These are phyloP conservation scores for Millerago galiae DNA, from an alignment of 805 yeast genomes.

Conservation along the genomic window DNA sequence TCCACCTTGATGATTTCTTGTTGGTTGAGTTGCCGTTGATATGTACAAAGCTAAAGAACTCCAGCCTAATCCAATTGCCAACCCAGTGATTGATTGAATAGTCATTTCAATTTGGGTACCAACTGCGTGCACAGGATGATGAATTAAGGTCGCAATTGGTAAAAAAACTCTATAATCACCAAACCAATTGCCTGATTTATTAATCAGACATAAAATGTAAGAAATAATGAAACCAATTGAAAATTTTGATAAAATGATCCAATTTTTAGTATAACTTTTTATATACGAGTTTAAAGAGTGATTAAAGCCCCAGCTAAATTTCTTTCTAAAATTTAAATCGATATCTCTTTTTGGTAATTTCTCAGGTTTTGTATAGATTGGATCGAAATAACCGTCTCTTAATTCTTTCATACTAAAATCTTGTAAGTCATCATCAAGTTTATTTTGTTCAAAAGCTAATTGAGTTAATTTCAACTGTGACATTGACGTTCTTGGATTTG, in stretches of 20 bases:
- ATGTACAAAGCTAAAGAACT: constrained; percentile 36
- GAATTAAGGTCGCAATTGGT: constrained; percentile 36
- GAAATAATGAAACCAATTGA: constrained; percentile 34
- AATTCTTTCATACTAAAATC: constrained; percentile 37
- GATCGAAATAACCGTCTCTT: constrained; percentile 44
- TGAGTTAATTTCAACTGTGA: constrained; percentile 29
- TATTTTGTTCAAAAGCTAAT: constrained; percentile 13
- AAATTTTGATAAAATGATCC: constrained; percentile 17
- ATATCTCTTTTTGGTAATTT: not conserved
- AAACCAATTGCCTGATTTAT: constrained; percentile 35
- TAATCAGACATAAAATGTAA: constrained; percentile 32
- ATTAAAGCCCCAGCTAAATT: not conserved
- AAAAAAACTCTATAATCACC: constrained; percentile 35
- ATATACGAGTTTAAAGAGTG: not conserved
- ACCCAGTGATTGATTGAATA: constrained; percentile 32
- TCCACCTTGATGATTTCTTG: constrained; percentile 39
- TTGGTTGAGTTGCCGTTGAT: constrained; percentile 33
- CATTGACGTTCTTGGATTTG: constrained; percentile 26
- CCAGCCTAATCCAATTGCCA: constrained; percentile 38
- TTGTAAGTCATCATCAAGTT: constrained; percentile 22
- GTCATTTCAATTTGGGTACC: constrained; percentile 45
- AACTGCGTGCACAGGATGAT: constrained; percentile 40
- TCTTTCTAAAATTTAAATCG: not conserved
- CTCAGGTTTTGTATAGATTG: constrained; percentile 30
- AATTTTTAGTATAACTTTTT: constrained; percentile 4